Conservation (phyloP, 257 asterid genomes). For the Nicotiana obtusifolia region DNA sequence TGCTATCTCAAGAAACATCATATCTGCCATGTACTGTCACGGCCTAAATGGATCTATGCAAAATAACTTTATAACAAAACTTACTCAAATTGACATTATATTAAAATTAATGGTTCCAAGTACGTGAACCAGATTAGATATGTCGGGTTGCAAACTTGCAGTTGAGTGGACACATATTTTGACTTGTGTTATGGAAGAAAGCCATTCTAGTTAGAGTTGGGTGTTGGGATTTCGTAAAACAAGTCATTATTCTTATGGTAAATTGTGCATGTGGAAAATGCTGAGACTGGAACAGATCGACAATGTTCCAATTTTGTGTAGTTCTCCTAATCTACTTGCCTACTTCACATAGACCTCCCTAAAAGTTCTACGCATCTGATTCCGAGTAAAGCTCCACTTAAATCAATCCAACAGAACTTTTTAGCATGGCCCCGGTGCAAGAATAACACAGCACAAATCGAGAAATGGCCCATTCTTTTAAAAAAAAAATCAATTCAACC, state of each 20-base stretch:
- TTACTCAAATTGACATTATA: neutral
- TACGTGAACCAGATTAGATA: neutral
- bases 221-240: neutral
- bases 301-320: neutral
- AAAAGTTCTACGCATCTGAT: neutral
- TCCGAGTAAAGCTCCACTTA: neutral
- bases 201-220: neutral
- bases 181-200: neutral
- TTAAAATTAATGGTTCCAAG: neutral
- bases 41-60: neutral
- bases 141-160: neutral
- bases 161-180: neutral
- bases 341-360: neutral
- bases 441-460: too few relatives aligned
- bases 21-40: neutral
- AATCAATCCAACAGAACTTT: neutral
- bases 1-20: neutral
- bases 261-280: neutral
- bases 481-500: neutral
- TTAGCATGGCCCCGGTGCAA: too few relatives aligned
- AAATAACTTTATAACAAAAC: neutral
- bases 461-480: too few relatives aligned
- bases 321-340: neutral
- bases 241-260: neutral
- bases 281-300: neutral